Percentiles rank a stretch among this genome's conserved stretches.
phyloP scores from a whole-genome alignment of 768 basidiomycete species.

The Boletales sp. region DNA sequence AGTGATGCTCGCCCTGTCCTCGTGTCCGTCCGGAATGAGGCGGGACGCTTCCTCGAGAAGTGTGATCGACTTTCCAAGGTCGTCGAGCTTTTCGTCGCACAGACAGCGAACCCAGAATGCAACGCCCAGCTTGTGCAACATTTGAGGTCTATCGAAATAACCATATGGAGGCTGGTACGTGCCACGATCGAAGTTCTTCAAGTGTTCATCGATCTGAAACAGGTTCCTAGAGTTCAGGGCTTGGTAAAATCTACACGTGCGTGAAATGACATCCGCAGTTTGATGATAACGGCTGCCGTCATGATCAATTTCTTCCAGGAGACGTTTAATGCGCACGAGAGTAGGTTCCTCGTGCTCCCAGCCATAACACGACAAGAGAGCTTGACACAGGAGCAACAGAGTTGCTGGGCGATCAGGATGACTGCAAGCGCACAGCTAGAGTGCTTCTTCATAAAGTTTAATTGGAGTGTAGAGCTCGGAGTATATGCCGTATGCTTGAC shows the following conservation, averaged over 20 bases:
- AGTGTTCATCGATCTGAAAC: not conserved
- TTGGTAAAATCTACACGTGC: not conserved
- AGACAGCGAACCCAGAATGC: not conserved
- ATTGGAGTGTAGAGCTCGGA: not conserved
- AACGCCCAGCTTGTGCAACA: not conserved
- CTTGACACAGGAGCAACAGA: constrained; percentile 4
- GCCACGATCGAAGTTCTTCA: not conserved
- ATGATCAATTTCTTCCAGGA: not conserved
- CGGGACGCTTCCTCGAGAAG: not conserved
- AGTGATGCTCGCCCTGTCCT: not conserved
- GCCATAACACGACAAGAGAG: constrained; percentile 3
- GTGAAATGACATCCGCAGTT: not conserved
- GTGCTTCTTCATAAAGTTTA: constrained; percentile 1
- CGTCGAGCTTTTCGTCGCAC: not conserved
- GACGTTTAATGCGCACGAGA: too few relatives aligned
- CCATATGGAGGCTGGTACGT: not conserved
- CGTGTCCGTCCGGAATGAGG: not conserved
- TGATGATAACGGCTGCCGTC: not conserved
- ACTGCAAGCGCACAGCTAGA: not conserved
- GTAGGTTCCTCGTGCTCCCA: not conserved
- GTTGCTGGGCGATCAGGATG: constrained; percentile 7
- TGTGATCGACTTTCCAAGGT: not conserved
- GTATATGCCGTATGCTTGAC: not conserved
- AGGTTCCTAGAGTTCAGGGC: not conserved
- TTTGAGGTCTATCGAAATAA: not conserved